Base-by-base conservation (phyloP, 805 yeast species). In the Candida silvatica region DNA sequence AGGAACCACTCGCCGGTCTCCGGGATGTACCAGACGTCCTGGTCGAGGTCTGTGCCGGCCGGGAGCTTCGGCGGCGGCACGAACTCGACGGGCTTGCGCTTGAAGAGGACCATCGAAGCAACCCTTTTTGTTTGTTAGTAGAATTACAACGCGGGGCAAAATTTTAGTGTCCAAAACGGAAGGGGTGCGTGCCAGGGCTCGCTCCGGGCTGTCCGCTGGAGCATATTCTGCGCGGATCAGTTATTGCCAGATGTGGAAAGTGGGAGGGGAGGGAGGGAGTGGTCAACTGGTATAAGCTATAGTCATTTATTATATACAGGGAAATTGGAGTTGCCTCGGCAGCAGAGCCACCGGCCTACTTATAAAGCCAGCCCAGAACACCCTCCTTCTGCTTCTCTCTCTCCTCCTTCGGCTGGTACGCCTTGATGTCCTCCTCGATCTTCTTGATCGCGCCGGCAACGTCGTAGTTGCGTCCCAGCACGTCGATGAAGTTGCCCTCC, bases 401-500 rank as follows among this genome's bases (percentile, higher is more conserved):
- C 46, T 77, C 80, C 20, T 67, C 76, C 41, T 66, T 69, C 19
- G 96, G 94, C 39, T 79, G 63, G 62, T 78, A 88, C 2, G 82
- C 80, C 42, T 73, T 77, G 29, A 86, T 70, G 47, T 85, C 88
- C 40, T 76, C 76, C 46, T 71, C 70, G 44, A 92, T 83, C 59
- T 83, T 83, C 27, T 70, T 75, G 12, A 78, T 79, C 19, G 94
- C 95, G 41, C 79, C 78, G 16, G 66, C 69, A 18, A 87, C 88
- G 38, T 79, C 84, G 46, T 79, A 84, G 51, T 90, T 90, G 58
- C 95, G 78, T 36, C 98, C 98, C 46, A 90, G 66, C 5, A 92
- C 97, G 56, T 90, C 96, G 32, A 90, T 82, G 52, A 86, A 92
- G 52, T 85, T 77, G 32, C 97, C 98, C 55, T 92, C 96, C n/a